Conservation (phyloP, 2,329 filamentous ascomycete genomes). For the Cercospora sp. region DNA sequence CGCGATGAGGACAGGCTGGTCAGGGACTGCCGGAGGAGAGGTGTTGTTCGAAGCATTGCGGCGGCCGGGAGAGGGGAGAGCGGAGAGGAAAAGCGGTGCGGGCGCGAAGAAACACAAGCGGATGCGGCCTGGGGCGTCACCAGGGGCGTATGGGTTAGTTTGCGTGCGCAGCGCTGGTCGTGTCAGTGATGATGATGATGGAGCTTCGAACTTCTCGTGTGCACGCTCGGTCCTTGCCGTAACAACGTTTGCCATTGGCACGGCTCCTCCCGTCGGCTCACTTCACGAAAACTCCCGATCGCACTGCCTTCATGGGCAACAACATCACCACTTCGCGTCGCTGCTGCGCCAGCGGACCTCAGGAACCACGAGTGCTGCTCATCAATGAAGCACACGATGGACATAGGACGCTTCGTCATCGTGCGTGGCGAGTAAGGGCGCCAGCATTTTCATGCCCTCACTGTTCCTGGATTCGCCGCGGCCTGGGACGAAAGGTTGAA, state of each 20-base stretch:
- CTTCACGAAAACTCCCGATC: conserved; percentile 1
- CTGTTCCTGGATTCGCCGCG: too few species aligned
- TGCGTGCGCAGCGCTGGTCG: conserved; percentile 12
- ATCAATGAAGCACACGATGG: background rate
- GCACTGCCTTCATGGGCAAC: background rate
- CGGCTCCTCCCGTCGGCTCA: background rate
- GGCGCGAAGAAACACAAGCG: conserved; percentile 9
- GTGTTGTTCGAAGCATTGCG: conserved; percentile 29
- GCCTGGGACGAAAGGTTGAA: too few species aligned
- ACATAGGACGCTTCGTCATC: too few species aligned
- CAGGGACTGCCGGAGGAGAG: conserved; percentile 30
- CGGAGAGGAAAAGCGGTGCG: conserved; percentile 12
- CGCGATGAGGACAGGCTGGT: conserved; percentile 26
- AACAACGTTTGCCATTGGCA: background rate
- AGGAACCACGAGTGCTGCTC: background rate
- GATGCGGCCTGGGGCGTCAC: conserved; percentile 5
- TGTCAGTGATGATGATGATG: conserved; percentile 5
- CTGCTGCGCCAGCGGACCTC: background rate
- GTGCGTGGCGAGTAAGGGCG: too few species aligned
- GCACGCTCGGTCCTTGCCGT: conserved; percentile 1
- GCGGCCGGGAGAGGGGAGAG: conserved; percentile 18
- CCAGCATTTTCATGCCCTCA: too few species aligned
- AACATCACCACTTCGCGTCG: background rate
- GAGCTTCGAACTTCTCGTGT: conserved; percentile 10
- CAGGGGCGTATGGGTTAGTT: background rate